phyloP scores from a whole-genome alignment of 345 rosid species.

The Isatis tinctoria region DNA sequence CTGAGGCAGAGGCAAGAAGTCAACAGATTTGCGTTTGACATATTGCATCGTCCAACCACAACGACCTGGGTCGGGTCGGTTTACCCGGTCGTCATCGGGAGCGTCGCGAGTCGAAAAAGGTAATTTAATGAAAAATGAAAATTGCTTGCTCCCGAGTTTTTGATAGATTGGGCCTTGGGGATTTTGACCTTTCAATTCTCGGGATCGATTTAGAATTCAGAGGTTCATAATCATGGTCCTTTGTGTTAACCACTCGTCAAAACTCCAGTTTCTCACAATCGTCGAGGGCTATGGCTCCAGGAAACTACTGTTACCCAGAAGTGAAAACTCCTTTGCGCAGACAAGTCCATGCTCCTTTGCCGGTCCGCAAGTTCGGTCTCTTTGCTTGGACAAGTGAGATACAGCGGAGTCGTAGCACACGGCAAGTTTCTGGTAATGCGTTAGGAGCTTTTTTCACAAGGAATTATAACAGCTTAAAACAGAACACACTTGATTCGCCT shows the following conservation, averaged over 20 bases:
- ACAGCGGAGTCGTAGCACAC: not conserved
- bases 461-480: not conserved
- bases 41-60: not conserved
- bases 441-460: not conserved
- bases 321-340: slow-evolving; percentile 23
- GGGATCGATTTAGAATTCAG: not conserved
- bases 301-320: slow-evolving; percentile 28
- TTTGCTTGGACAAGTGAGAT: not conserved
- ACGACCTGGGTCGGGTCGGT: not conserved
- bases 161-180: slow-evolving; percentile 14
- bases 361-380: slow-evolving; percentile 14
- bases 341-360: slow-evolving; percentile 30
- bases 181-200: not conserved
- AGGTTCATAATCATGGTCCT: too few species aligned
- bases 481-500: not conserved
- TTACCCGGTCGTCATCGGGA: slow-evolving; percentile 14
- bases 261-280: slow-evolving; percentile 38
- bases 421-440: slow-evolving; percentile 8
- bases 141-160: slow-evolving; percentile 10
- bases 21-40: not conserved
- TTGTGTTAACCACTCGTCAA: too few species aligned
- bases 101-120: not conserved
- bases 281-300: slow-evolving; percentile 25
- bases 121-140: not conserved
- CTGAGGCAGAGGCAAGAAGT: not conserved